Evolutionary conservation across 371 early-diverging fungal genomes (phyloP), one percentile per base, ranked within the genome.

Genomic region (Mucor velutinosus): DNA sequence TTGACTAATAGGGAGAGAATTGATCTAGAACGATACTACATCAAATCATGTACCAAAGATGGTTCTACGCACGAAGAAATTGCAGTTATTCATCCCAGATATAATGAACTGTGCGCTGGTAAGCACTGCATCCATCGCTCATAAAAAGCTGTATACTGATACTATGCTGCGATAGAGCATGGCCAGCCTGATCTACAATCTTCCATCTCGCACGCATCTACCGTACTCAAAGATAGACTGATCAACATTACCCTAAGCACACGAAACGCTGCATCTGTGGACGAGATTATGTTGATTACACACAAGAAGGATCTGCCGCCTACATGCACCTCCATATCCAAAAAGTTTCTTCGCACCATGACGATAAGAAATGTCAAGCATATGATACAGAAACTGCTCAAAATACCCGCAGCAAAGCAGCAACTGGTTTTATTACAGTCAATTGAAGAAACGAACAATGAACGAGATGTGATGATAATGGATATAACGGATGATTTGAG

Each of bases 1-100:
- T 72, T 94, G 15, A 70, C 86, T 7, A 60, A 70, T 2, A 76
- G 77, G 19, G 87, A 89, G 53, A 78, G 93, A 8, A 64, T 68
- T 0, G 92, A 94, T 71, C 86, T 90, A 59, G 95, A 95, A 71
- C 77, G 92, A 21, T 93, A 88, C 65, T 95, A 93, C 66, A 67
- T 94, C 33, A 79, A 72, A n/a, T 72, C 78, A 2, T 78, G 84
- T 63, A 65, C 79, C 7, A 72, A 76, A 8, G 77, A 80, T 56
- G 85, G 78, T 1, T 55, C 70, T 35, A 79, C 78, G 19, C 72
- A 75, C 17, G 69, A 78, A 32, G 74, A 65, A 0, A 82, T 91
- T 30, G 64, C 68, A 7, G 37, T 43, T 0, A 60, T 69, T 5
- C 89, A 91, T 66, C 92, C 90, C 4, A 84, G 89, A 2, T 91